Conservation (phyloP, 2,329 filamentous ascomycete genomes). For the Scytalidium lignicola region DNA sequence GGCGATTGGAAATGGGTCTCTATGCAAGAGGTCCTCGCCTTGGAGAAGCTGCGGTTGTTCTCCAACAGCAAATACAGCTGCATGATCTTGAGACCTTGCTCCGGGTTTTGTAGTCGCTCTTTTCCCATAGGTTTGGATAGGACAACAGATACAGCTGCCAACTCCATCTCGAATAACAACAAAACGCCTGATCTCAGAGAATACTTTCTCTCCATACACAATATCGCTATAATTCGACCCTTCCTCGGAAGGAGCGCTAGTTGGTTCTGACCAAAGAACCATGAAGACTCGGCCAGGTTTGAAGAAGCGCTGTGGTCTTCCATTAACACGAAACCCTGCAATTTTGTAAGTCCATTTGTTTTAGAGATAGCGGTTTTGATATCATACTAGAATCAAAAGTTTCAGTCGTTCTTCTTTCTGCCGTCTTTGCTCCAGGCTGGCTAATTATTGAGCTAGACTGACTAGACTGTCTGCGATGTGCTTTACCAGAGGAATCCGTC, state of each 20-base stretch:
- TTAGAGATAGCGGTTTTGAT: no score
- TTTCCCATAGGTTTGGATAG: slow-evolving; percentile 19
- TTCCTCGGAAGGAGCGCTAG: slow-evolving; percentile 1
- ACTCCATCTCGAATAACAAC: slow-evolving; percentile 15
- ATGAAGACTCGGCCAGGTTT: slow-evolving; percentile 20
- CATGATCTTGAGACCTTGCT: background rate
- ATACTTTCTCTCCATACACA: slow-evolving; percentile 10
- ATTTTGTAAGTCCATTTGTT: no score
- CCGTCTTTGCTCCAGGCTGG: no score
- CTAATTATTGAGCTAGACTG: no score
- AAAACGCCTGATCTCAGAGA: slow-evolving; percentile 19
- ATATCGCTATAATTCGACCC: slow-evolving; percentile 10
- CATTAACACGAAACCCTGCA: no score
- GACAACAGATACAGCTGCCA: slow-evolving; percentile 19
- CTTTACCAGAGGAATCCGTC: no score
- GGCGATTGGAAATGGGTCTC: slow-evolving; percentile 7
- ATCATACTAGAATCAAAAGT: no score
- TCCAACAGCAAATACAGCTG: slow-evolving; percentile 9
- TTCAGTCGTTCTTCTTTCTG: no score
- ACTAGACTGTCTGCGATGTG: no score
- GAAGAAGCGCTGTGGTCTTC: slow-evolving; percentile 12
- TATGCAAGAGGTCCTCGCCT: slow-evolving; percentile 2
- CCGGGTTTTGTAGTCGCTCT: slow-evolving; percentile 17
- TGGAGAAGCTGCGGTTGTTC: background rate
- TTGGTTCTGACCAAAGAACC: slow-evolving; percentile 23